These are phyloP conservation scores for Penicillium sp. DNA, from an alignment of 2,329 filamentous ascomycete species.

Conservation along the genomic window DNA sequence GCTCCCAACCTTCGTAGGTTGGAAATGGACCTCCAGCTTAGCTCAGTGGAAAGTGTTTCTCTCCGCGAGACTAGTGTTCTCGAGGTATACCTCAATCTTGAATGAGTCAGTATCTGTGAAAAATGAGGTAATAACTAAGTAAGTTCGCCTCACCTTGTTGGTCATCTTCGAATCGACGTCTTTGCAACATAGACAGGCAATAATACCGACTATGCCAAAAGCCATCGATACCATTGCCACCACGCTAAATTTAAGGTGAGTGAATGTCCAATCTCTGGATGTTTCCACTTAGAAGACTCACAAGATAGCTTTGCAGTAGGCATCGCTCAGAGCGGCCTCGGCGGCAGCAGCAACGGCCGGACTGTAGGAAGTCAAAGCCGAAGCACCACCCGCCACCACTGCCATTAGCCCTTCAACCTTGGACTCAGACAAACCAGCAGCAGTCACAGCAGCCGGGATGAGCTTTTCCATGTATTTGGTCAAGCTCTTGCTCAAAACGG, in stretches of 20 bases:
- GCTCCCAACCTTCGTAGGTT: no score
- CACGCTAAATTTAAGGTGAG: slow-evolving; percentile 12
- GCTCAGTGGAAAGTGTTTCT: slow-evolving; percentile 15
- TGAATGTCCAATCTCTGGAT: background rate
- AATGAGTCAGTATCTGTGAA: background rate
- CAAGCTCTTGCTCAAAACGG: slow-evolving; percentile 43
- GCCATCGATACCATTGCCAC: slow-evolving; percentile 31
- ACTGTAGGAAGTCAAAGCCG: slow-evolving; percentile 19
- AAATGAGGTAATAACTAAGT: background rate
- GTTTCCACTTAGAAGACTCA: slow-evolving; percentile 7
- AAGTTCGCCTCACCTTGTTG: slow-evolving; percentile 29
- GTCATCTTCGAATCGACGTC: slow-evolving; percentile 37
- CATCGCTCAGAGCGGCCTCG: slow-evolving; percentile 18
- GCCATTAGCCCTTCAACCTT: slow-evolving; percentile 32
- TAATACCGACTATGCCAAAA: slow-evolving; percentile 33
- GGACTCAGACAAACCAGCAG: slow-evolving; percentile 35
- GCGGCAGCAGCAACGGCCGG: slow-evolving; percentile 22
- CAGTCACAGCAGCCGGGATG: slow-evolving; percentile 36
- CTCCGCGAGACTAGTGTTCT: slow-evolving; percentile 17
- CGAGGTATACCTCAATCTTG: slow-evolving; percentile 25
- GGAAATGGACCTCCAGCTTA: background rate
- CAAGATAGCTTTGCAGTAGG: slow-evolving; percentile 29
- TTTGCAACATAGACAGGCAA: slow-evolving; percentile 30
- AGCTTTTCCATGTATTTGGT: slow-evolving; percentile 30
- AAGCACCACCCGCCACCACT: slow-evolving; percentile 21